Evolutionary conservation across 31 red algal species (phyloP).

Genomic region (Odonthalia washingtoniensis): DNA sequence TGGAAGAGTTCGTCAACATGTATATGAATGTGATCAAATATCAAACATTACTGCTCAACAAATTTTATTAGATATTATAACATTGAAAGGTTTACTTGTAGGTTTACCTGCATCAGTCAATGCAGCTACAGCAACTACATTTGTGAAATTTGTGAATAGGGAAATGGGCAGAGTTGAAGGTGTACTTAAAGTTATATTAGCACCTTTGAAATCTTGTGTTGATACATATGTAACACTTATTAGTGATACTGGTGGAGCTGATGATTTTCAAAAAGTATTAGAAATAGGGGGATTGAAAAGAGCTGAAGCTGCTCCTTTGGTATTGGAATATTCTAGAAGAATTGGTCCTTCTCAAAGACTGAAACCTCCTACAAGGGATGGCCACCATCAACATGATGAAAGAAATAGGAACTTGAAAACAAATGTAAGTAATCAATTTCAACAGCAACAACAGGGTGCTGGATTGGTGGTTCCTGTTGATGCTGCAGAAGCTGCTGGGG

Average conservation of each 20-base stretch:
- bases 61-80: no score
- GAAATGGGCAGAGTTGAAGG: slow-evolving; percentile 88
- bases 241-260: slow-evolving; percentile 68
- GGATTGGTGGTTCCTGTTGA: neutral
- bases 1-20: slow-evolving; percentile 56
- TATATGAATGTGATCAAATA: no score
- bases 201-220: slow-evolving; percentile 68
- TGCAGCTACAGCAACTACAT: slow-evolving; percentile 54
- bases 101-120: slow-evolving; percentile 63
- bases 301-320: slow-evolving; percentile 74
- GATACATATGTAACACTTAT: slow-evolving; percentile 89
- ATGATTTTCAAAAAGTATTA: slow-evolving; percentile 76
- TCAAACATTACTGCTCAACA: no score
- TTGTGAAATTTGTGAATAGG: slow-evolving; percentile 76
- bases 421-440: neutral
- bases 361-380: neutral
- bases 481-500: slow-evolving; percentile 27
- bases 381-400: neutral
- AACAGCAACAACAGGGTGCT: neutral
- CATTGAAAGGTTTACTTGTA: slow-evolving; percentile 72
- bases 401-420: slow-evolving; percentile 10
- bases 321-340: slow-evolving; percentile 77
- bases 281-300: slow-evolving; percentile 86
- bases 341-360: slow-evolving; percentile 62
- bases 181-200: slow-evolving; percentile 93